A percentile compares a stretch with the other conserved stretches of the same genome.
Evolutionary conservation across 768 basidiomycete genomes (phyloP).

Genomic region (Rhizopogon rudus): DNA sequence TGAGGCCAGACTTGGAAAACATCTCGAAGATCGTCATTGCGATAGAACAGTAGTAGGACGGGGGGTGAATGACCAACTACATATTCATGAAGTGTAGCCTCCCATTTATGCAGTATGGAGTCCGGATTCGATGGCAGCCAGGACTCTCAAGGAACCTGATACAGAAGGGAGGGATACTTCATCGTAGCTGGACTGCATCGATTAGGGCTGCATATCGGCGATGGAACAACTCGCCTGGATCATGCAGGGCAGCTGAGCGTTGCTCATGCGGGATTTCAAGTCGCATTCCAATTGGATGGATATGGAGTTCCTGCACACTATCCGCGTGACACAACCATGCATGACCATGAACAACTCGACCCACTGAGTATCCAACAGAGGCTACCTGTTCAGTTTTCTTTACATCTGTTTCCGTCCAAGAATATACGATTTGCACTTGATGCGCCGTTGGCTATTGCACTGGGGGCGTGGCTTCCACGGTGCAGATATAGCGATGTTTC

Average conservation of each 20-base stretch:
- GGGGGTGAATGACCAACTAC: background rate
- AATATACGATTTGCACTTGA: background rate
- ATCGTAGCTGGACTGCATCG: background rate
- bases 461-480: background rate
- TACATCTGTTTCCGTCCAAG: background rate
- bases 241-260: background rate
- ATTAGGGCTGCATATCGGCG: background rate
- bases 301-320: background rate
- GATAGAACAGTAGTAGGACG: background rate
- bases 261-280: background rate
- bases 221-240: background rate
- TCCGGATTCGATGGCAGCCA: background rate
- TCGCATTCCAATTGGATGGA: background rate
- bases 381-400: background rate
- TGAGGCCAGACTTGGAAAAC: background rate
- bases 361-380: background rate
- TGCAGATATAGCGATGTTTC: background rate
- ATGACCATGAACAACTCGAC: background rate
- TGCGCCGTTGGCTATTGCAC: background rate
- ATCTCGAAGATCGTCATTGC: background rate
- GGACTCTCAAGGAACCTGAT: background rate
- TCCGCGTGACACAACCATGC: background rate
- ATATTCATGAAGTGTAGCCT: background rate
- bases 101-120: constrained; percentile 1
- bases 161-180: background rate